Evolutionary conservation across 345 rosid genomes (phyloP).

Genomic region (Pistacia vera): DNA sequence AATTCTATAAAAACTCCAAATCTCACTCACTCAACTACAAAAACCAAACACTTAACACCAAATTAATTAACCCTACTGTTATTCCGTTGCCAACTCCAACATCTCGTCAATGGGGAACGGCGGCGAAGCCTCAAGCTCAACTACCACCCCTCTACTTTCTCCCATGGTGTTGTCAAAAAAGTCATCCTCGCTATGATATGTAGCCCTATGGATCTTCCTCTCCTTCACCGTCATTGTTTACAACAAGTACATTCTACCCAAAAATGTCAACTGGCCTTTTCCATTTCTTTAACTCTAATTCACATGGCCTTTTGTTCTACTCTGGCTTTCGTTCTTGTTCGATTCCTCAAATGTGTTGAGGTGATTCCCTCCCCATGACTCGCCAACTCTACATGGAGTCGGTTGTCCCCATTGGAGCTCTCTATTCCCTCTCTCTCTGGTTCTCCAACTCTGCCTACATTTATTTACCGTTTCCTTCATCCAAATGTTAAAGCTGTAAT

Average conservation of each 20-base stretch:
- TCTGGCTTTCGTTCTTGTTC: slow-evolving; percentile 32
- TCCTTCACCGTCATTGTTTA: slow-evolving; percentile 93
- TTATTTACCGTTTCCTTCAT: slow-evolving; percentile 39
- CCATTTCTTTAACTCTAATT: slow-evolving; percentile 40
- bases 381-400: slow-evolving; percentile 35
- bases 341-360: slow-evolving; percentile 35
- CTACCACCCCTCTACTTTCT: not conserved
- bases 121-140: not conserved
- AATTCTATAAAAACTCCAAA: not conserved
- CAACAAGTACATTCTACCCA: slow-evolving; percentile 92
- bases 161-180: slow-evolving; percentile 63
- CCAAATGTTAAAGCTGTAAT: slow-evolving; percentile 47
- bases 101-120: not conserved
- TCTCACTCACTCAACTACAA: not conserved
- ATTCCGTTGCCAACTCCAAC: too few species aligned
- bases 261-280: slow-evolving; percentile 78
- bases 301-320: slow-evolving; percentile 40
- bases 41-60: not conserved
- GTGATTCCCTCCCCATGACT: slow-evolving; percentile 33
- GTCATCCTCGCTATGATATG: slow-evolving; percentile 86
- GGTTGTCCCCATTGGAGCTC: slow-evolving; percentile 42
- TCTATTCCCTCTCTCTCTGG: slow-evolving; percentile 40
- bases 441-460: slow-evolving; percentile 43
- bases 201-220: slow-evolving; percentile 91
- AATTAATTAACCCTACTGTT: not conserved